These are phyloP conservation scores for Deuterostichococcus epilithicus DNA, from an alignment of 139 green algal genomes.

Conservation along the genomic window DNA sequence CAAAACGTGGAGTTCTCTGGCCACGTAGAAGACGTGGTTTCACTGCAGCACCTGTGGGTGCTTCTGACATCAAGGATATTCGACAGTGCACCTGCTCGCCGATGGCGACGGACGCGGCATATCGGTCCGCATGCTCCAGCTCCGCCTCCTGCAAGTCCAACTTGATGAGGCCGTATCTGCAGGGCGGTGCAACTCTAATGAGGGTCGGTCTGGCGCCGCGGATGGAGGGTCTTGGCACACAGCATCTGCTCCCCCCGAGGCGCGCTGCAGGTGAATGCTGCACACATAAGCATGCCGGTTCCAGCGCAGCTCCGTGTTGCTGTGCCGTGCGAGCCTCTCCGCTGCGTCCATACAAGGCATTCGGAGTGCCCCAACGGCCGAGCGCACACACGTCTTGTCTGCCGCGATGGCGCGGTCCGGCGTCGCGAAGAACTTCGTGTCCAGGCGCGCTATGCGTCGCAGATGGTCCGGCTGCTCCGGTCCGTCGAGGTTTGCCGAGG, in stretches of 20 bases:
- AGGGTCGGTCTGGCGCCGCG: too few relatives aligned
- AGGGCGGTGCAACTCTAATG: too few relatives aligned
- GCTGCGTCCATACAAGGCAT: too few relatives aligned
- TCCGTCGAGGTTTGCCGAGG: background rate
- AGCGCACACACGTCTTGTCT: background rate
- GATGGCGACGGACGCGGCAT: conserved; percentile 10
- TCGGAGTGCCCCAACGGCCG: too few relatives aligned
- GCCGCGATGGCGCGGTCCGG: background rate
- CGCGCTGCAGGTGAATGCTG: too few relatives aligned
- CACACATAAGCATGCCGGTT: too few relatives aligned
- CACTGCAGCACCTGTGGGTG: background rate
- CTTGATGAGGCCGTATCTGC: conserved; percentile 17
- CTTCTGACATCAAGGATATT: background rate
- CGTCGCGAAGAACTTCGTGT: background rate
- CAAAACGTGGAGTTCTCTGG: background rate
- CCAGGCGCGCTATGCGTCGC: background rate
- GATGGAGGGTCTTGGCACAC: too few relatives aligned
- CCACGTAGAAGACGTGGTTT: background rate
- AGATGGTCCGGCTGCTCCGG: background rate
- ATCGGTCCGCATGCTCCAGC: background rate
- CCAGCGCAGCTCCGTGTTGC: too few relatives aligned
- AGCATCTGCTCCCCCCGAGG: too few relatives aligned
- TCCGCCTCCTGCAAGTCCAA: conserved; percentile 10
- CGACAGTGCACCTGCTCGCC: conserved; percentile 8
- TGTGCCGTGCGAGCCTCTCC: too few relatives aligned